Conservation (phyloP, 2,329 filamentous ascomycete species). For the Blumeria hordei region DNA sequence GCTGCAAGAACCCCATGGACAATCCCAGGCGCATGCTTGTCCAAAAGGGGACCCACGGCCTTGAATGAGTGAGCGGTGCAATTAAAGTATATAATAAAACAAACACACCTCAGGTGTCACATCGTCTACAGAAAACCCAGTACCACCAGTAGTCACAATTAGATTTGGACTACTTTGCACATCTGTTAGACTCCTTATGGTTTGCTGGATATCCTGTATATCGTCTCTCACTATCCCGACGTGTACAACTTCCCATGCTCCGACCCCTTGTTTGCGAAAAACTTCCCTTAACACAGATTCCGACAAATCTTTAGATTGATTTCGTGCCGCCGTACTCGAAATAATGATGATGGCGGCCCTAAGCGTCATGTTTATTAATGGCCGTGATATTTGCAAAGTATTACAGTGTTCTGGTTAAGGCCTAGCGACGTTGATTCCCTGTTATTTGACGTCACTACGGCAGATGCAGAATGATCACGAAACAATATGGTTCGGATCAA, state of each 20-base stretch:
- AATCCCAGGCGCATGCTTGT: no score
- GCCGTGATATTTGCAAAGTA: no score
- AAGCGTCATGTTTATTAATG: constrained; percentile 22
- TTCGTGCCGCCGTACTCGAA: constrained; percentile 67
- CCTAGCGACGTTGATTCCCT: neutral
- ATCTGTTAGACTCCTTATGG: constrained; percentile 53
- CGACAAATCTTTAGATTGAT: constrained; percentile 58
- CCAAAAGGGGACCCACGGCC: no score
- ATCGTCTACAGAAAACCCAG: constrained; percentile 71
- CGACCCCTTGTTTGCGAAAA: constrained; percentile 39
- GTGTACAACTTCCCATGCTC: constrained; percentile 45
- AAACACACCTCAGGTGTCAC: constrained; percentile 57
- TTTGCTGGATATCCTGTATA: constrained; percentile 46
- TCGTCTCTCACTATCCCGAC: constrained; percentile 62
- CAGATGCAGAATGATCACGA: no score
- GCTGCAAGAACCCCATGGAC: no score
- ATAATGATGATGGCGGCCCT: constrained; percentile 62
- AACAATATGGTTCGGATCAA: constrained; percentile 74
- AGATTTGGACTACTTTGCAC: constrained; percentile 39
- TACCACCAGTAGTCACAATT: constrained; percentile 75
- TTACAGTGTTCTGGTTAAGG: no score
- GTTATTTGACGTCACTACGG: neutral
- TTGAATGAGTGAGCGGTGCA: no score
- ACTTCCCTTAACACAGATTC: constrained; percentile 40
- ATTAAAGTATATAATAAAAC: neutral